phyloP scores from a whole-genome alignment of 2,329 filamentous ascomycete species.

The Pseudocercospora fuligena region DNA sequence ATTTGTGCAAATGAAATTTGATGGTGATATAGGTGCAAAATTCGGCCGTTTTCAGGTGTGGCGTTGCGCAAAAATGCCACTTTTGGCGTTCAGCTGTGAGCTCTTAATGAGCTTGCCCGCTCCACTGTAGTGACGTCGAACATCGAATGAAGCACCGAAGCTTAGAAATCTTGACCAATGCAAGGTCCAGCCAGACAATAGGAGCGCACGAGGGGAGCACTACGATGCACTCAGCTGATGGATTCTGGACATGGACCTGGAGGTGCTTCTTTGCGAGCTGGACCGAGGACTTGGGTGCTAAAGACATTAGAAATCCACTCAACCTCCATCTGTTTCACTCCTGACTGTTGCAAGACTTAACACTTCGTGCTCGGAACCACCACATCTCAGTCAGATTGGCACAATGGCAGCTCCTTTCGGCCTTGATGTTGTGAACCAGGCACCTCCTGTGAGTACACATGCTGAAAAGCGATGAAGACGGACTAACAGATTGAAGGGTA shows the following conservation, averaged over 20 bases:
- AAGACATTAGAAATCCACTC: not conserved
- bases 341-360: not conserved
- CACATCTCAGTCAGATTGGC: not conserved
- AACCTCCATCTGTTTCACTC: not conserved
- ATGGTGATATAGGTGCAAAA: not conserved
- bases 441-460: conserved; percentile 24
- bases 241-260: not conserved
- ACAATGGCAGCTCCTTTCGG: conserved; percentile 17
- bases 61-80: not conserved
- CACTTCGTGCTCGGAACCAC: not conserved
- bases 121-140: not conserved
- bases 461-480: not conserved
- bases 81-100: not conserved
- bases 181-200: not conserved
- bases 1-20: not conserved
- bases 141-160: not conserved
- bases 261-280: not conserved
- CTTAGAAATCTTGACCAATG: not conserved
- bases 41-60: not conserved
- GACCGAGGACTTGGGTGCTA: not conserved
- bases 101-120: not conserved
- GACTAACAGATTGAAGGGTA: conserved; percentile 36
- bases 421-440: conserved; percentile 34
- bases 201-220: not conserved
- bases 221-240: not conserved